phyloP scores from a whole-genome alignment of 495 filamentous ascomycete genomes.

The Aspergillus bertholletiae region DNA sequence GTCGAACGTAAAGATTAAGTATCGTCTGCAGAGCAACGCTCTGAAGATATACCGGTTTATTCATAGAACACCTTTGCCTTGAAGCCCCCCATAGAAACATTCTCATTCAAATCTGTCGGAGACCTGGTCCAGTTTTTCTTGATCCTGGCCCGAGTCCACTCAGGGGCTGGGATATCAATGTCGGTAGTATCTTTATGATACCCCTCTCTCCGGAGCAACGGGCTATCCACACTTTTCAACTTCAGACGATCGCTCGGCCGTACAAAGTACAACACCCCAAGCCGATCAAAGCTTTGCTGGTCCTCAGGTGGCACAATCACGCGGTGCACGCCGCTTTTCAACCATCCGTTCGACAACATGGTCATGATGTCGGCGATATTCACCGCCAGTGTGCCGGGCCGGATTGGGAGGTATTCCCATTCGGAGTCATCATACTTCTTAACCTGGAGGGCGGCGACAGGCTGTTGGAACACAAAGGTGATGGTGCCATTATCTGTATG shows the following conservation, averaged over 20 bases:
- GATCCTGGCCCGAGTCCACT: constrained; percentile 7
- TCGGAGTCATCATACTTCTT: constrained; percentile 12
- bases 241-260: constrained; percentile 13
- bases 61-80: constrained; percentile 9
- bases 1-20: no score
- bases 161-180: constrained; percentile 4
- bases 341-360: constrained; percentile 16
- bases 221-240: background rate
- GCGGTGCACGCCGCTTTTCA: constrained; percentile 39
- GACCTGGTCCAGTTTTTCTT: constrained; percentile 10
- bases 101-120: constrained; percentile 4
- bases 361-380: constrained; percentile 36
- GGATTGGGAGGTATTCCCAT: constrained; percentile 22
- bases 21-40: no score
- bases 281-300: constrained; percentile 36
- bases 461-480: constrained; percentile 54
- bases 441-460: constrained; percentile 54
- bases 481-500: constrained; percentile 53
- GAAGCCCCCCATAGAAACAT: constrained; percentile 1
- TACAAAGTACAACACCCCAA: constrained; percentile 41
- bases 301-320: constrained; percentile 37
- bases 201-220: background rate
- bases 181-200: background rate
- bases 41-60: no score
- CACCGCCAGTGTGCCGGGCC: constrained; percentile 36